A percentile compares a stretch with the other conserved stretches of the same genome.
phyloP scores from a whole-genome alignment of 306 rosid species.

The Carpinus fangiana region DNA sequence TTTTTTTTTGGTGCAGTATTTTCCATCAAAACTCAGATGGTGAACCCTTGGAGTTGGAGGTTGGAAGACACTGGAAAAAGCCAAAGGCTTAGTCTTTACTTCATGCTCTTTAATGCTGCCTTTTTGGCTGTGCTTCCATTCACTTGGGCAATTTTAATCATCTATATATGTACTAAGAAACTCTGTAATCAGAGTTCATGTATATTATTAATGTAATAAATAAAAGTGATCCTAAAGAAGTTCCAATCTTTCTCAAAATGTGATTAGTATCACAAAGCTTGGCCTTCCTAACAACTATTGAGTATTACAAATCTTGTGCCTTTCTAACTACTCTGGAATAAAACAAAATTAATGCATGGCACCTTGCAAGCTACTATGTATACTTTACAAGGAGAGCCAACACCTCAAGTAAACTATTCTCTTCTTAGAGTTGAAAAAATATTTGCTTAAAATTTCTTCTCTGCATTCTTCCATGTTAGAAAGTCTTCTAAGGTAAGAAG shows the following conservation, averaged over 20 bases:
- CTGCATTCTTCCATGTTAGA: too few relatives aligned
- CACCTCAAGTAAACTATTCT: too few relatives aligned
- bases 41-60: slow-evolving; percentile 5
- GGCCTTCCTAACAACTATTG: too few relatives aligned
- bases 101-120: background rate
- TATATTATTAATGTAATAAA: background rate
- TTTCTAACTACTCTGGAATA: too few relatives aligned
- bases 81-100: background rate
- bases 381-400: background rate
- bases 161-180: background rate
- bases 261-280: too few relatives aligned
- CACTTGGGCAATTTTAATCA: background rate
- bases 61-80: background rate
- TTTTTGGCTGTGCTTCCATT: background rate
- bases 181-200: background rate
- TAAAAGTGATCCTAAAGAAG: background rate
- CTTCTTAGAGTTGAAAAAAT: too few relatives aligned
- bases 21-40: background rate
- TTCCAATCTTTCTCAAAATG: too few relatives aligned
- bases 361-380: too few relatives aligned
- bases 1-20: slow-evolving; percentile 10
- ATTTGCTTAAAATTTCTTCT: too few relatives aligned
- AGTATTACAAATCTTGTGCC: too few relatives aligned
- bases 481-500: too few relatives aligned
- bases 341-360: too few relatives aligned